Conservation (phyloP, 352 stramenopile genomes). For the Phytophthora ohioensis region DNA sequence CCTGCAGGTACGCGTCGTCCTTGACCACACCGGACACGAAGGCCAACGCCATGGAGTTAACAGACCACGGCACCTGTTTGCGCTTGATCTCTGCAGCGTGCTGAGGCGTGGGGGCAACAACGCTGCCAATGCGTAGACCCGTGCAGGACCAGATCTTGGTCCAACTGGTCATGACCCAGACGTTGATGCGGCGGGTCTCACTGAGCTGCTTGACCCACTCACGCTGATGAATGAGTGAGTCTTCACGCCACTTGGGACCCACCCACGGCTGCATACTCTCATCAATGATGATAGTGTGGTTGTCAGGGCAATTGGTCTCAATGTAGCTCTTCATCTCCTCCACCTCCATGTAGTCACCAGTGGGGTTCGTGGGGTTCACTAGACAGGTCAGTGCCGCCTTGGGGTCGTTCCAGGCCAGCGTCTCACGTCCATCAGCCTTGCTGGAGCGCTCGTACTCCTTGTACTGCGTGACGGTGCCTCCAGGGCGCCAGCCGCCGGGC, state of each 20-base stretch:
- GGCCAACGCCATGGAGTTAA: slow-evolving; percentile 91
- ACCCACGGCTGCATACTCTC: slow-evolving; percentile 94
- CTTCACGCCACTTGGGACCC: slow-evolving; percentile 81
- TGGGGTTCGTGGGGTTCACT: slow-evolving; percentile 92
- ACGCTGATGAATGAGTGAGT: slow-evolving; percentile 89
- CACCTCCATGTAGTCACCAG: slow-evolving; percentile 88
- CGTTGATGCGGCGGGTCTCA: slow-evolving; percentile 80
- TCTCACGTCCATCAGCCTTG: slow-evolving; percentile 82
- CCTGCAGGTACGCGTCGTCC: slow-evolving; percentile 77
- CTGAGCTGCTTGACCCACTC: slow-evolving; percentile 84
- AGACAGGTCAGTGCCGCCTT: slow-evolving; percentile 84
- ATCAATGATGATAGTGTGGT: slow-evolving; percentile 92
- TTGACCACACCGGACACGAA: slow-evolving; percentile 88
- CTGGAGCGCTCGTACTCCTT: slow-evolving; percentile 91
- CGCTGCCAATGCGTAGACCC: slow-evolving; percentile 87
- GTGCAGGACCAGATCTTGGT: slow-evolving; percentile 95
- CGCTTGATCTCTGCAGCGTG: slow-evolving; percentile 88
- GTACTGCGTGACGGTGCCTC: slow-evolving; percentile 83
- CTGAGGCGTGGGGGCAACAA: slow-evolving; percentile 82
- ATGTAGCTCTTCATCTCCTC: slow-evolving; percentile 91
- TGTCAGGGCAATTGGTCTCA: slow-evolving; percentile 79
- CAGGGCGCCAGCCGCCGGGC: slow-evolving; percentile 74
- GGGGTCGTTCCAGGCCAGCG: slow-evolving; percentile 78
- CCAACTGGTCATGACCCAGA: slow-evolving; percentile 94
- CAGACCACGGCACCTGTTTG: slow-evolving; percentile 93